phyloP scores from a whole-genome alignment of 1,284 basidiomycete species.

The Schizophyllum amplum region DNA sequence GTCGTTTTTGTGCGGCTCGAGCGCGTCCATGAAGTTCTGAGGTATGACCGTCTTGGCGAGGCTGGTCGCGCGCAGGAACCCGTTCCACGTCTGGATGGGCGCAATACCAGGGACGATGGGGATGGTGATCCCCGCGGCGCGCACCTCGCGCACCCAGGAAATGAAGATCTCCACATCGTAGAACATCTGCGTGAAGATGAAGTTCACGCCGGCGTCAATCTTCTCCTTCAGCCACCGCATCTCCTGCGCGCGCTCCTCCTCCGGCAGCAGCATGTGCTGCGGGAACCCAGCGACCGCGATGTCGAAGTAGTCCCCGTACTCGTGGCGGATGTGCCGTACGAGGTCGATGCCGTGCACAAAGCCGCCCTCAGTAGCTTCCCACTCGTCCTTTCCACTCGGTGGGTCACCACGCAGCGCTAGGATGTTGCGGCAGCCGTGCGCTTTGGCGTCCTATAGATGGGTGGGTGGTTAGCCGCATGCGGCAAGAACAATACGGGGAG shows the following conservation, averaged over 20 bases:
- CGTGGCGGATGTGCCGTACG: conserved; percentile 74
- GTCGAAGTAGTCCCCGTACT: conserved; percentile 89
- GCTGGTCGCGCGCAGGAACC: conserved; percentile 87
- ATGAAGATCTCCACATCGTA: conserved; percentile 86
- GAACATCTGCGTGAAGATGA: conserved; percentile 96
- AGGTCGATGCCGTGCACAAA: conserved; percentile 90
- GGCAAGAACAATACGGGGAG: conserved; percentile 9
- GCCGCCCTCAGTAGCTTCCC: conserved; percentile 32
- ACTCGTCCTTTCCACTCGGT: conserved; percentile 46
- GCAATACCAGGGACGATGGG: conserved; percentile 96
- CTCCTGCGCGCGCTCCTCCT: conserved; percentile 75
- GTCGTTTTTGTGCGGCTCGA: conserved; percentile 88
- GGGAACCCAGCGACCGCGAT: conserved; percentile 91
- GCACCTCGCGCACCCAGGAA: conserved; percentile 76
- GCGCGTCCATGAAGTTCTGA: conserved; percentile 66
- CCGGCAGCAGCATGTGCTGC: conserved; percentile 58
- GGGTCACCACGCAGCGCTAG: conserved; percentile 95
- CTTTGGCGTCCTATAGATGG: conserved; percentile 75
- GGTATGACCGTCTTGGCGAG: conserved; percentile 86
- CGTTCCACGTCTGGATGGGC: conserved; percentile 97
- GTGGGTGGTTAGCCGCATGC: conserved; percentile 2
- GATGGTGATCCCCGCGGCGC: conserved; percentile 82
- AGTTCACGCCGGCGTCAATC: conserved; percentile 78
- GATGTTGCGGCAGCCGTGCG: conserved; percentile 89
- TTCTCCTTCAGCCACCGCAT: conserved; percentile 85